phyloP scores from a whole-genome alignment of 83 land plant species.

The Diphasiastrum complanatum region DNA sequence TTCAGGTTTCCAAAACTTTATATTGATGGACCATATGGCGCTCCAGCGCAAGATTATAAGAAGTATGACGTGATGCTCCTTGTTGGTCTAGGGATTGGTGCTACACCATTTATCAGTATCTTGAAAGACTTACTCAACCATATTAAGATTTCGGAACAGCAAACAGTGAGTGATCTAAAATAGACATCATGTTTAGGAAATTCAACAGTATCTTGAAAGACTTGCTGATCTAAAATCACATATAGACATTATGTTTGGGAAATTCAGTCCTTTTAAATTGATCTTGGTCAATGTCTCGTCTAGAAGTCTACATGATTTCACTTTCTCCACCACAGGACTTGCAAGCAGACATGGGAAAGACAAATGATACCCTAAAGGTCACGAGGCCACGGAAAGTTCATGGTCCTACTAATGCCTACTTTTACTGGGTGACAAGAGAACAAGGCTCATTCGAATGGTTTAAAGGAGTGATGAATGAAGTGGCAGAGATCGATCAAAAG shows the following conservation, averaged over 20 bases:
- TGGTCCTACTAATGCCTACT: conserved; percentile 77
- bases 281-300: not conserved
- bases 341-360: not conserved
- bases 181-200: not conserved
- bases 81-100: conserved; percentile 96
- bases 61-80: conserved; percentile 84
- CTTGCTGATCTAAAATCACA: not conserved
- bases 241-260: not conserved
- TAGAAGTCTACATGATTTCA: not conserved
- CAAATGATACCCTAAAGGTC: conserved; percentile 28
- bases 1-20: conserved; percentile 76
- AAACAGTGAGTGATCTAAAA: conserved; percentile 27
- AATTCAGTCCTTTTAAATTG: conserved; percentile 23
- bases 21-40: conserved; percentile 97
- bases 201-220: not conserved
- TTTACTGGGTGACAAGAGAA: conserved; percentile 91
- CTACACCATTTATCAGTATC: conserved; percentile 95
- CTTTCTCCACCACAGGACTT: not conserved
- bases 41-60: conserved; percentile 92
- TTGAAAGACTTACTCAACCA: conserved; percentile 72
- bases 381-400: conserved; percentile 34
- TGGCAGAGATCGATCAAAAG: conserved; percentile 73
- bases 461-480: conserved; percentile 88
- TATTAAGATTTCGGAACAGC: conserved; percentile 50
- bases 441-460: conserved; percentile 98